Conservation (phyloP, 1,284 basidiomycete genomes). For the Trichosporon sp. region DNA sequence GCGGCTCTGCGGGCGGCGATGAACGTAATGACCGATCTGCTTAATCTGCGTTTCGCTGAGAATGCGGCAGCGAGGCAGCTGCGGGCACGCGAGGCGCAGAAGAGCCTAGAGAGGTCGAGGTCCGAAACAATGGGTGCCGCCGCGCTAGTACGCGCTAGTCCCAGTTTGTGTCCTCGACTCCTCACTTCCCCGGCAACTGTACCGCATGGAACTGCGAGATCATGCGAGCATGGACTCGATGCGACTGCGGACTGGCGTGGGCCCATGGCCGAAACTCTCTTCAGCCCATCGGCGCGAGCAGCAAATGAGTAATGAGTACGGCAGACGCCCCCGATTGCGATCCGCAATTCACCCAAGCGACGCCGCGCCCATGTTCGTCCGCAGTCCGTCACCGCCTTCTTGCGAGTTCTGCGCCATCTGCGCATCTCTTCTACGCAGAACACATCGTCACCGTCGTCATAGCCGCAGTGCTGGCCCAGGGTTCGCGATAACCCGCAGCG, state of each 20-base stretch:
- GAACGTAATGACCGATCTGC: background rate
- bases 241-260: background rate
- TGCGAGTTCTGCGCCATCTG: too few species aligned
- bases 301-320: constrained; percentile 1
- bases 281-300: background rate
- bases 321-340: background rate
- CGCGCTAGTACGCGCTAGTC: background rate
- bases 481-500: background rate
- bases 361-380: background rate
- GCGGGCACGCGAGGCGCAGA: background rate
- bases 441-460: background rate
- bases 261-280: background rate
- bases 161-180: background rate
- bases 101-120: background rate
- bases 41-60: background rate
- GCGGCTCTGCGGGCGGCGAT: background rate
- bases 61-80: background rate
- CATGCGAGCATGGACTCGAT: background rate
- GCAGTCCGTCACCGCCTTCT: background rate
- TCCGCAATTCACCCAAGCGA: background rate
- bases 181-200: background rate
- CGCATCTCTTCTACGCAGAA: background rate
- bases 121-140: constrained; percentile 6
- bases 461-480: background rate
- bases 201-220: constrained; percentile 3